Conservation (phyloP, 352 stramenopile genomes). For the Phytophthora quininea region DNA sequence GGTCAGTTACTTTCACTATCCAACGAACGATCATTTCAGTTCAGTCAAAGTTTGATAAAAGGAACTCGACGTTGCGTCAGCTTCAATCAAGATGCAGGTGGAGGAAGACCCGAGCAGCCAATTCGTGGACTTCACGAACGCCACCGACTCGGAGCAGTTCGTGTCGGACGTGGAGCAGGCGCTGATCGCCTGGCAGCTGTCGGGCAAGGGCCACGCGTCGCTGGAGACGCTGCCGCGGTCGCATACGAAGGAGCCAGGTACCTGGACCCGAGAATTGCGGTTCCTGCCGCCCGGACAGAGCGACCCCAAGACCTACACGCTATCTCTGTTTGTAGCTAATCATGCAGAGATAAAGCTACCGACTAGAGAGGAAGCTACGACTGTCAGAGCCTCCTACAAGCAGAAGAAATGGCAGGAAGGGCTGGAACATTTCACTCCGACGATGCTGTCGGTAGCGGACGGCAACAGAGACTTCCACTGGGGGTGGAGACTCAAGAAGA, state of each 20-base stretch:
- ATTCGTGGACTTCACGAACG: constrained; percentile 89
- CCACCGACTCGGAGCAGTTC: constrained; percentile 81
- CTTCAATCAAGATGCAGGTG: constrained; percentile 56
- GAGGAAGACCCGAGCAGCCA: constrained; percentile 86
- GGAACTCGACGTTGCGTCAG: too few species aligned
- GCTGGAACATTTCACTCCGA: constrained; percentile 80
- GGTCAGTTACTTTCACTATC: too few species aligned
- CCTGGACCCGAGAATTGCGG: constrained; percentile 46
- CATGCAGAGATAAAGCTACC: background rate
- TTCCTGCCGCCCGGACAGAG: constrained; percentile 26
- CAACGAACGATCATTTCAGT: background rate
- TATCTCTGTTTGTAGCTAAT: constrained; percentile 51
- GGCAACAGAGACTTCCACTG: constrained; percentile 48
- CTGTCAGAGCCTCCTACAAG: constrained; percentile 9
- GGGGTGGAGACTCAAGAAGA: constrained; percentile 11
- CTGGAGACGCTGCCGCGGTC: constrained; percentile 38
- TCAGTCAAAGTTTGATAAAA: background rate
- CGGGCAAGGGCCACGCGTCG: constrained; percentile 69
- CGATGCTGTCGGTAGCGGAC: constrained; percentile 76
- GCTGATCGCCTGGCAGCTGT: constrained; percentile 71
- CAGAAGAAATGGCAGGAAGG: constrained; percentile 65
- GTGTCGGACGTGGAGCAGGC: constrained; percentile 76
- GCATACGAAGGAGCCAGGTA: constrained; percentile 17
- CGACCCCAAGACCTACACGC: constrained; percentile 43
- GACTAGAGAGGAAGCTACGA: background rate